phyloP scores from a whole-genome alignment of 2,329 filamentous ascomycete genomes.

The Verticillium albo-atrum region DNA sequence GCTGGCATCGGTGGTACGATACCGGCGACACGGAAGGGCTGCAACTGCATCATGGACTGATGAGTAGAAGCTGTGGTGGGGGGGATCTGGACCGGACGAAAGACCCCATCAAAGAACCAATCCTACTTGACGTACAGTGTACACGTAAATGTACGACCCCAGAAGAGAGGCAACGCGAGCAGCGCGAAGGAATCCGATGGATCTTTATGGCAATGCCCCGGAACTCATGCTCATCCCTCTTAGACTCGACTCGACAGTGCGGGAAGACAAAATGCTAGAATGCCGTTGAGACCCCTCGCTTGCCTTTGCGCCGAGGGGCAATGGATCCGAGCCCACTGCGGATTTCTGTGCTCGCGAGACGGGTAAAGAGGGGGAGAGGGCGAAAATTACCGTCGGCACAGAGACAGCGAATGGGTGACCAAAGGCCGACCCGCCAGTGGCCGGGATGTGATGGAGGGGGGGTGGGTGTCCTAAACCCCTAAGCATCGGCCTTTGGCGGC shows the following conservation, averaged over 20 bases:
- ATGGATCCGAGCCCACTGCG: not conserved
- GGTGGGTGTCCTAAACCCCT: not conserved
- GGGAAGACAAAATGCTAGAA: not conserved
- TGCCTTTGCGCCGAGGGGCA: not conserved
- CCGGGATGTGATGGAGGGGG: not conserved
- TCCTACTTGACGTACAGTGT: too few species aligned
- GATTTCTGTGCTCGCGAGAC: not conserved
- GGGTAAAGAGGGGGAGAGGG: not conserved
- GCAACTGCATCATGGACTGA: not conserved
- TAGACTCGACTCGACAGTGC: not conserved
- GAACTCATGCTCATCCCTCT: not conserved
- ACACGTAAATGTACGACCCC: too few species aligned
- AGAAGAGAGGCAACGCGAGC: too few species aligned
- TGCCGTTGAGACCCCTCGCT: not conserved
- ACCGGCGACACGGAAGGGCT: conserved; percentile 1
- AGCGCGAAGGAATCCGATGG: not conserved
- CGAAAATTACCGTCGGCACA: not conserved
- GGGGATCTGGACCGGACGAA: not conserved
- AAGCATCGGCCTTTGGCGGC: not conserved
- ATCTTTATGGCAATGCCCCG: not conserved
- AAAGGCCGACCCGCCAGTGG: not conserved
- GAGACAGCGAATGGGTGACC: not conserved
- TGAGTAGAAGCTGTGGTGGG: not conserved
- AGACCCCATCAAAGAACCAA: not conserved
- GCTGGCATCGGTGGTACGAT: not conserved